Base-by-base conservation (phyloP, 2,329 filamentous ascomycete species). In the Ceratocystis alfenasii region DNA sequence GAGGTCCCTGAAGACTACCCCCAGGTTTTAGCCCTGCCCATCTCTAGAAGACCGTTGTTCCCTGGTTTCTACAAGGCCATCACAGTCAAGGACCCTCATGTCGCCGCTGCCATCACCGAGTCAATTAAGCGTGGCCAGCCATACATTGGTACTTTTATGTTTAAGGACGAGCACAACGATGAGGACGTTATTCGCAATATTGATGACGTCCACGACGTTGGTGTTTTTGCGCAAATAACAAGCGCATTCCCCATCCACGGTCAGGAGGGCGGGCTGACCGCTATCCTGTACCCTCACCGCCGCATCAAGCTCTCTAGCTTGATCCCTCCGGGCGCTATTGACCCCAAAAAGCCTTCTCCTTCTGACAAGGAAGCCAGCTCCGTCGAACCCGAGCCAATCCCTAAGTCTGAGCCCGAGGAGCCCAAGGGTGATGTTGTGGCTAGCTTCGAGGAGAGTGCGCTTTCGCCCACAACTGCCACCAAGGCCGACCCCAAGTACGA, bases 61-160 rank as follows among this genome's bases (percentile, higher is more conserved):
- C 94, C 94, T 0, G 94, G 94, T 1, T 99, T 97, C 76, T 99
- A 99, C 79, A 99, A 99, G 77, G 93, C 94, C 8, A 94, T 99
- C 70, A 99, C 93, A 2, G 95, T 99, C 70, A 87, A 90, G 73
- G 91, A 99, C 72, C 89, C 89, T 20, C 89, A 94, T 71, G 94
- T 99, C 45, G 88, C 92, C 15, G 86, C 87, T 48, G 94, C 94
- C 25, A 95, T 99, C 70, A 88, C 92, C 67, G 95, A 99, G 74
- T 94, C 96, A 82, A 90, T 97, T 74, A 96, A 95, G 80, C 83
- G 93, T 64, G 94, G 94, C 0, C 95, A 99, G 75, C 95, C 93
- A 28, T 99, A 99, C 72, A 90, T 99, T 50, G 94, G 94, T 69
- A 93, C 92, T 2, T 99, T 99, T 77, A 76, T 99, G 72, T 91